Percentiles rank a stretch among this genome's conserved stretches.
Conservation (phyloP, 2,329 filamentous ascomycete species). For the Truncatella angustata region DNA sequence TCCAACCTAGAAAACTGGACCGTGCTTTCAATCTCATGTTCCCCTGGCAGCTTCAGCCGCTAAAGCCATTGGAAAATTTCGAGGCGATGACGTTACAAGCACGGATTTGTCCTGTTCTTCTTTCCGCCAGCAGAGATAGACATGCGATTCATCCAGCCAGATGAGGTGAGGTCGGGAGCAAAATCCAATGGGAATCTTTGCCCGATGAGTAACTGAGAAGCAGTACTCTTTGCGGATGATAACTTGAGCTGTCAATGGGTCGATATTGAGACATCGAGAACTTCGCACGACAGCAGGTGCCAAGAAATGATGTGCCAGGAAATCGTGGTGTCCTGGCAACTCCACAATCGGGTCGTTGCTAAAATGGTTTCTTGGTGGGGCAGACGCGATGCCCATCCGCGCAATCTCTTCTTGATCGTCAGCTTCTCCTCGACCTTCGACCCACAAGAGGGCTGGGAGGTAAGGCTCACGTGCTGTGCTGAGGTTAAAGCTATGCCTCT, state of each 20-base stretch:
- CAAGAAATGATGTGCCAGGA: neutral
- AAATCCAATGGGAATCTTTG: too few relatives aligned
- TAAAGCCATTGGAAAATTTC: conserved; percentile 1
- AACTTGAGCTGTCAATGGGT: too few relatives aligned
- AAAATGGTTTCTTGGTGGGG: conserved; percentile 4
- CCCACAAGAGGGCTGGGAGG: too few relatives aligned
- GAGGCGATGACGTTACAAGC: conserved; percentile 2
- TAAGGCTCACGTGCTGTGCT: too few relatives aligned
- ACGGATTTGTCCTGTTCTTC: neutral
- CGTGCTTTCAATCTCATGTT: neutral
- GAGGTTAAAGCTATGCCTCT: too few relatives aligned
- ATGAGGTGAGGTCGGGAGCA: too few relatives aligned
- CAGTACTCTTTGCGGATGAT: too few relatives aligned
- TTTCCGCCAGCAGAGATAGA: too few relatives aligned
- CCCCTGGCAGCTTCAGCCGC: neutral
- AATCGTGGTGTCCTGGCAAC: neutral
- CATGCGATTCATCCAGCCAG: too few relatives aligned
- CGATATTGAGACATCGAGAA: neutral
- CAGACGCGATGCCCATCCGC: conserved; percentile 4
- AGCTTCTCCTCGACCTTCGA: too few relatives aligned
- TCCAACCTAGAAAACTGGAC: neutral
- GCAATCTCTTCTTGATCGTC: conserved; percentile 3
- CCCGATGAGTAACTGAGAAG: too few relatives aligned
- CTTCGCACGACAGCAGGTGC: neutral
- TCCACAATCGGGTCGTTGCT: conserved; percentile 4